A percentile compares a stretch with the other conserved stretches of the same genome.
Evolutionary conservation across 1,284 basidiomycete genomes (phyloP).

Genomic region (Cryptococcus floricola): DNA sequence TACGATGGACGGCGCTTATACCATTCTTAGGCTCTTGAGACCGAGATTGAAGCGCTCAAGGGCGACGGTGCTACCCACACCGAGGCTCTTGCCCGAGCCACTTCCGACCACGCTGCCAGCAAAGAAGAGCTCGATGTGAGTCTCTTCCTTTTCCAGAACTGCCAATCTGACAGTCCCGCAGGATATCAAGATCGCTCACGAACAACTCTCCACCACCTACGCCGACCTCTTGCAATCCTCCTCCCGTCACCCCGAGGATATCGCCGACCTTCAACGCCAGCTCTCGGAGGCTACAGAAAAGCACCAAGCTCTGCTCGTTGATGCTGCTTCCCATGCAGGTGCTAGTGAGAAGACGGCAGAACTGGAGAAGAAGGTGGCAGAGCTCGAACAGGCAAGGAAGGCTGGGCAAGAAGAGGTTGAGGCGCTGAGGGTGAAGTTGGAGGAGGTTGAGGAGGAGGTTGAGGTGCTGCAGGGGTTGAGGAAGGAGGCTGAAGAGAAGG

Average conservation of each 20-base stretch:
- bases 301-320: conserved; percentile 9
- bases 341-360: conserved; percentile 3
- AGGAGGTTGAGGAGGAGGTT: conserved; percentile 11
- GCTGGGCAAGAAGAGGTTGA: conserved; percentile 3
- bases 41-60: conserved; percentile 13
- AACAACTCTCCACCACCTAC: conserved; percentile 17
- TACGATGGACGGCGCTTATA: background rate
- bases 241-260: conserved; percentile 16
- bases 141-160: background rate
- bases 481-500: conserved; percentile 9
- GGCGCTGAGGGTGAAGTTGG: conserved; percentile 1
- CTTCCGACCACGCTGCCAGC: conserved; percentile 7
- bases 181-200: conserved; percentile 21
- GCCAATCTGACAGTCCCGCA: conserved; percentile 3
- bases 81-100: conserved; percentile 10
- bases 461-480: conserved; percentile 7
- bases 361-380: conserved; percentile 19
- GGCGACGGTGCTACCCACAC: conserved; percentile 7
- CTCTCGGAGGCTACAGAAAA: conserved; percentile 16
- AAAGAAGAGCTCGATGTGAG: conserved; percentile 20
- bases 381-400: conserved; percentile 13
- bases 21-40: conserved; percentile 10
- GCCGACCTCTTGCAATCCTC: conserved; percentile 19
- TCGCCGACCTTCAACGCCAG: conserved; percentile 21
- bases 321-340: background rate